phyloP scores from a whole-genome alignment of 1,139 yeast genomes.

The Geotrichum macrosporum region DNA sequence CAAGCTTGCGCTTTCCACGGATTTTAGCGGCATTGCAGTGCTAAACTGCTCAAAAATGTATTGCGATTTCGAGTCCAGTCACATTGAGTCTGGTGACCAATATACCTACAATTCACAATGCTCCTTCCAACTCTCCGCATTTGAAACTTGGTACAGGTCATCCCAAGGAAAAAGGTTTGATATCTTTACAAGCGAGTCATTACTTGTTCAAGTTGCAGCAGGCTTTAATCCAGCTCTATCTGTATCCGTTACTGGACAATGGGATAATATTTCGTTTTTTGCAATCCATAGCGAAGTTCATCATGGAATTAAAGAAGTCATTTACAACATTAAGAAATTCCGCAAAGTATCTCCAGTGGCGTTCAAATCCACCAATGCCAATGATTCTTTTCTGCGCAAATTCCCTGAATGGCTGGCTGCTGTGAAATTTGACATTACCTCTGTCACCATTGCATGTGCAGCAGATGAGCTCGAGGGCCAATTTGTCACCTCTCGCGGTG shows the following conservation, averaged over 20 bases:
- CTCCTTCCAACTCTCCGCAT: conserved; percentile 31
- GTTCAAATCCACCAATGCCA: neutral
- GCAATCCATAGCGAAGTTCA: conserved; percentile 33
- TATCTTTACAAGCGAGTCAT: conserved; percentile 32
- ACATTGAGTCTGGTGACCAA: conserved; percentile 25
- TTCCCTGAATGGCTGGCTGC: conserved; percentile 37
- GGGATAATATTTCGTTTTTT: conserved; percentile 30
- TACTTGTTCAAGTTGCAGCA: conserved; percentile 31
- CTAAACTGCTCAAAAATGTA: conserved; percentile 33
- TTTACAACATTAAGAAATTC: conserved; percentile 24
- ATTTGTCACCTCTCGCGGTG: conserved; percentile 14
- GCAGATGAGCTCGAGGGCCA: conserved; percentile 18
- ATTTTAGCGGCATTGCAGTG: conserved; percentile 31
- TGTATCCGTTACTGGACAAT: conserved; percentile 29
- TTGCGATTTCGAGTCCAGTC: conserved; percentile 36
- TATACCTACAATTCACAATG: conserved; percentile 31
- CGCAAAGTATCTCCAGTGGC: too few species aligned
- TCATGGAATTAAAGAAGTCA: conserved; percentile 31
- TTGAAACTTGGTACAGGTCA: conserved; percentile 35
- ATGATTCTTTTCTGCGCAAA: conserved; percentile 27
- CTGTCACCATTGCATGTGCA: conserved; percentile 33
- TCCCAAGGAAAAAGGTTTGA: conserved; percentile 34
- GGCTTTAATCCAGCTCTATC: conserved; percentile 32
- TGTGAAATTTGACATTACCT: conserved; percentile 30
- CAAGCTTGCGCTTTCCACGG: conserved; percentile 11